Conservation (phyloP, 2,329 filamentous ascomycete genomes). For the Neophaeococcomyces aloes region DNA sequence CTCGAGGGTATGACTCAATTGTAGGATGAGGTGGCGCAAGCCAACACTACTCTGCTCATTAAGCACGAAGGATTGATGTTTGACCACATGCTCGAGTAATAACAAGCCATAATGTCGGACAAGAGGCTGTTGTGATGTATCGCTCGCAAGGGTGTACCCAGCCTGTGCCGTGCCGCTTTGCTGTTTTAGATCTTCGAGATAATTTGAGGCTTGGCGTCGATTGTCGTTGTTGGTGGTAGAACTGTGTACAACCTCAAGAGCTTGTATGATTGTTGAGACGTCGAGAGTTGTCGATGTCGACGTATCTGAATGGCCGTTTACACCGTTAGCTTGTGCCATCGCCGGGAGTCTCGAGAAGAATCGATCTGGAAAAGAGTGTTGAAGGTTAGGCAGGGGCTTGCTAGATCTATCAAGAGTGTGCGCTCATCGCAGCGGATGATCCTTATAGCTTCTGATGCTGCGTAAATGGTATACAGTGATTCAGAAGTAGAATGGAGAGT, state of each 20-base stretch:
- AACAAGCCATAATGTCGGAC: constrained; percentile 92
- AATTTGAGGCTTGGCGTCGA: constrained; percentile 71
- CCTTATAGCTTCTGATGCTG: too few relatives aligned
- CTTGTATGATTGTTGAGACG: constrained; percentile 57
- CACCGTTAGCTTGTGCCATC: constrained; percentile 4
- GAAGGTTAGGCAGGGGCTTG: background rate
- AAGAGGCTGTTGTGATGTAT: constrained; percentile 62
- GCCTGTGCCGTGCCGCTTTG: constrained; percentile 69
- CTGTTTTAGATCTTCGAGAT: constrained; percentile 76
- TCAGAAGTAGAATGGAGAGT: background rate
- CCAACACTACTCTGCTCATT: constrained; percentile 54
- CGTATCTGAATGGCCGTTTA: background rate
- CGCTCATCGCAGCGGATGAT: too few relatives aligned
- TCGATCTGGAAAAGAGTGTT: background rate
- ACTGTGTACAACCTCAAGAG: constrained; percentile 78
- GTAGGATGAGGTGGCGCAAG: constrained; percentile 65
- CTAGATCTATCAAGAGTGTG: too few relatives aligned
- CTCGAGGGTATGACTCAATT: constrained; percentile 62
- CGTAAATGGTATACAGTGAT: background rate
- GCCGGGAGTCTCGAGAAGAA: background rate
- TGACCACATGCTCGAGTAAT: constrained; percentile 79
- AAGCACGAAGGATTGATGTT: constrained; percentile 71
- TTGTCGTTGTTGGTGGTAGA: constrained; percentile 69
- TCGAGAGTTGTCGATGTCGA: constrained; percentile 11
- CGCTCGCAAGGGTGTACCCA: constrained; percentile 71